Evolutionary conservation across 495 filamentous ascomycete species (phyloP).

Genomic region (Aspergillus conjunctus): DNA sequence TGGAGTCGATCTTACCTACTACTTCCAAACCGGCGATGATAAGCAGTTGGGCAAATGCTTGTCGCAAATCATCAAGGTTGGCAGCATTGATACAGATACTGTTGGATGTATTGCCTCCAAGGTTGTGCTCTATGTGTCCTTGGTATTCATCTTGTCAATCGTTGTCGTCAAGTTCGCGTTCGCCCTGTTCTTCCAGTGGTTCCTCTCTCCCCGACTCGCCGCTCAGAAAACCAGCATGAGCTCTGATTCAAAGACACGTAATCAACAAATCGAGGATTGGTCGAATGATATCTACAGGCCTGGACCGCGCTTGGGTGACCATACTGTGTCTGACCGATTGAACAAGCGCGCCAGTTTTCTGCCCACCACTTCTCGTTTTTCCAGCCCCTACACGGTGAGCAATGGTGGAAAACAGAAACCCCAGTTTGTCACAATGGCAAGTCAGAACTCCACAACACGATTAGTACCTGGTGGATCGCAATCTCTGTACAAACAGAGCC

Average conservation of each 20-base stretch:
- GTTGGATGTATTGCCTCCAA: constrained; percentile 97
- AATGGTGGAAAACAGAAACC: constrained; percentile 53
- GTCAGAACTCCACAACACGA: constrained; percentile 77
- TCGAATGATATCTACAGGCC: constrained; percentile 94
- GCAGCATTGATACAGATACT: constrained; percentile 91
- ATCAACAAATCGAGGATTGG: constrained; percentile 98
- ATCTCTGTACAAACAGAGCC: constrained; percentile 67
- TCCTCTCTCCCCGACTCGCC: constrained; percentile 79
- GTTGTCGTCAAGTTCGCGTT: constrained; percentile 85
- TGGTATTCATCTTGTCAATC: constrained; percentile 90
- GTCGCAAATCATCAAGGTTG: constrained; percentile 90
- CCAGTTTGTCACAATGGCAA: constrained; percentile 91
- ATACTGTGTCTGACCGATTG: constrained; percentile 60
- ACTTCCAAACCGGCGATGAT: constrained; percentile 74
- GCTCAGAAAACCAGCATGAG: constrained; percentile 71
- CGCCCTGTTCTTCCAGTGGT: constrained; percentile 95
- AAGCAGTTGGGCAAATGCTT: constrained; percentile 84
- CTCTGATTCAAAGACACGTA: constrained; percentile 73
- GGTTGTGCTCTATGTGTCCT: constrained; percentile 92
- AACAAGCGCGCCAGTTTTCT: constrained; percentile 81
- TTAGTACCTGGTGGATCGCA: constrained; percentile 61
- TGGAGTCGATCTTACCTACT: constrained; percentile 88
- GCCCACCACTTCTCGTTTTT: constrained; percentile 90
- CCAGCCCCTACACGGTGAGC: constrained; percentile 81
- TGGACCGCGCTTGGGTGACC: constrained; percentile 75